A percentile compares a stretch with the other conserved stretches of the same genome.
Evolutionary conservation across 2,329 filamentous ascomycete species (phyloP).

Genomic region (Colletotrichum viniferum): DNA sequence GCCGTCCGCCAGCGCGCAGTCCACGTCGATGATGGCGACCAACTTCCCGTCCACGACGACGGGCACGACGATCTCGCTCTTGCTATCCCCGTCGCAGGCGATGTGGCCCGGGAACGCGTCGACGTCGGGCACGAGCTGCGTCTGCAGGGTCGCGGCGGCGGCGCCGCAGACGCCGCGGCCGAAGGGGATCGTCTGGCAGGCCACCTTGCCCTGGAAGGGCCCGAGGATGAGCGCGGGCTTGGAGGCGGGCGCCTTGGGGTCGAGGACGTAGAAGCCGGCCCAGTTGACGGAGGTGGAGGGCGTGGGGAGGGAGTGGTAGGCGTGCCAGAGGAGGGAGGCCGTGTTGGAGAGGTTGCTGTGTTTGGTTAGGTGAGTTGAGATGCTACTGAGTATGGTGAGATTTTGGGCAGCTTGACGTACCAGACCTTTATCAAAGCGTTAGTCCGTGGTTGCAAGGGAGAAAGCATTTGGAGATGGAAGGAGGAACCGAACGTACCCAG

Average conservation of each 20-base stretch:
- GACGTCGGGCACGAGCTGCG: slow-evolving; percentile 74
- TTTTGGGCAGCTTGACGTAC: slow-evolving; percentile 29
- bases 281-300: slow-evolving; percentile 77
- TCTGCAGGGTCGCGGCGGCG: slow-evolving; percentile 63
- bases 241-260: slow-evolving; percentile 44
- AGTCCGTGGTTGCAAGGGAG: neutral
- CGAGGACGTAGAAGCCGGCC: slow-evolving; percentile 78
- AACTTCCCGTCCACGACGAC: slow-evolving; percentile 57
- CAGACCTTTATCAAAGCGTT: slow-evolving; percentile 39
- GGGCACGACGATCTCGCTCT: slow-evolving; percentile 84
- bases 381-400: neutral
- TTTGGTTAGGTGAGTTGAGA: neutral
- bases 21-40: slow-evolving; percentile 80
- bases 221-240: slow-evolving; percentile 70
- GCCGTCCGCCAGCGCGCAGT: slow-evolving; percentile 70
- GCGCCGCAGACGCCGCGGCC: slow-evolving; percentile 77
- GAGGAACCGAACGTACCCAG: slow-evolving; percentile 64
- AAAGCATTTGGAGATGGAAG: neutral
- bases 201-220: slow-evolving; percentile 80
- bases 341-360: slow-evolving; percentile 76
- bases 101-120: slow-evolving; percentile 80
- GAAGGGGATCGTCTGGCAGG: slow-evolving; percentile 79
- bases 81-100: slow-evolving; percentile 77
- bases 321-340: slow-evolving; percentile 79
- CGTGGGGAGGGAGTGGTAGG: slow-evolving; percentile 71